Conservation (phyloP, 2,329 filamentous ascomycete genomes). For the Ascocoryne sarcoides region DNA sequence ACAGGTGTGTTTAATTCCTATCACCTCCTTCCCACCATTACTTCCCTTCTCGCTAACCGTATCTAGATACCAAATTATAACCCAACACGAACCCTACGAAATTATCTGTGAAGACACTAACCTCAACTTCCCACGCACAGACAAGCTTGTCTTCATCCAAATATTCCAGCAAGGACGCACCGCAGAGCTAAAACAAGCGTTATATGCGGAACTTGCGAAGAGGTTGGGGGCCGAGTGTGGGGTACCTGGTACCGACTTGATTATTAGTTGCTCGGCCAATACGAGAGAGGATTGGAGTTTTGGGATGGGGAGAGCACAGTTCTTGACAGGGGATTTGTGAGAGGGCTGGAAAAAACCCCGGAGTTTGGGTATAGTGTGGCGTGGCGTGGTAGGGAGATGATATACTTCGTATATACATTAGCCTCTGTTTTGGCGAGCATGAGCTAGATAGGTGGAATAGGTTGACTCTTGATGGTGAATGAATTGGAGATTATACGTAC, state of each 20-base stretch:
- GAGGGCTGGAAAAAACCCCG: neutral
- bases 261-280: constrained; percentile 7
- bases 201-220: constrained; percentile 9
- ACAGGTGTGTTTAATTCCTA: constrained; percentile 2
- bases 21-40: neutral
- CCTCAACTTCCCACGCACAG: constrained; percentile 8
- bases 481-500: too few species aligned
- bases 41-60: neutral
- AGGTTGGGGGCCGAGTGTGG: constrained; percentile 7
- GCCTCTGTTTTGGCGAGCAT: too few species aligned
- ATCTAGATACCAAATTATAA: constrained; percentile 11
- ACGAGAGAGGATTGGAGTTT: constrained; percentile 11
- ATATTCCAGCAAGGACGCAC: constrained; percentile 12
- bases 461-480: too few species aligned
- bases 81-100: constrained; percentile 13
- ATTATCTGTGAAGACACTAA: constrained; percentile 12
- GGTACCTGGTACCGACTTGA: constrained; percentile 6
- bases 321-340: constrained; percentile 9
- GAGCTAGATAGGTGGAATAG: too few species aligned
- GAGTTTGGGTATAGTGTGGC: too few species aligned
- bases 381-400: too few species aligned
- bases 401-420: too few species aligned
- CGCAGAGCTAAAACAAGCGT: constrained; percentile 8
- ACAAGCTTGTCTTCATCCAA: constrained; percentile 7
- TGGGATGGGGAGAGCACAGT: constrained; percentile 10